These are phyloP conservation scores for Dimargaris xerosporica DNA, from an alignment of 192 early-diverging fungal genomes.

Conservation along the genomic window DNA sequence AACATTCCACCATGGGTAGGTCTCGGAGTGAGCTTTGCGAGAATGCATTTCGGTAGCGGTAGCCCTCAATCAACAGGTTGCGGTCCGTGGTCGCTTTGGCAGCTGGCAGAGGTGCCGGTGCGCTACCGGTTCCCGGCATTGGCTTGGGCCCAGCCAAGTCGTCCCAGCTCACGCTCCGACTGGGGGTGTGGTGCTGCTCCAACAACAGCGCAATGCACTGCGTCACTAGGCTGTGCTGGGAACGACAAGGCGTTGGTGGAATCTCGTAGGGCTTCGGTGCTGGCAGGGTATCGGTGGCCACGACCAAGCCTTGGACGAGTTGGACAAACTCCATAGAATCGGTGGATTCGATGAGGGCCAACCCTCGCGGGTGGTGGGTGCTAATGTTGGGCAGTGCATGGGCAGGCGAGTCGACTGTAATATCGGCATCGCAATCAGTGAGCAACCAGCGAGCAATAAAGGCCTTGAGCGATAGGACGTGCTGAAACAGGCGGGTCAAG, in stretches of 20 bases:
- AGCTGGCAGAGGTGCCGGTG: not conserved
- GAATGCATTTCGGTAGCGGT: not conserved
- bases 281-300: no score
- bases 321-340: no score
- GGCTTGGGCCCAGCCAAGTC: not conserved
- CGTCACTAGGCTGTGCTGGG: not conserved
- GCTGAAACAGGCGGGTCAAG: no score
- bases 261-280: no score
- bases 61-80: not conserved
- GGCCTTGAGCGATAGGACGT: no score
- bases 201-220: conserved; percentile 3
- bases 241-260: not conserved
- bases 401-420: no score
- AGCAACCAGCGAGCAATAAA: no score
- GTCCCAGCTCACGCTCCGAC: not conserved
- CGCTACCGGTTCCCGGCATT: not conserved
- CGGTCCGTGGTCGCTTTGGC: not conserved
- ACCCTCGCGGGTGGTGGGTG: no score
- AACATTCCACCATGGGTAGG: not conserved
- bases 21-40: not conserved
- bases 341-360: no score
- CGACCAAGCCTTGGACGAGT: no score
- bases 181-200: not conserved
- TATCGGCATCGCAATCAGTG: no score
- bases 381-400: no score